A percentile compares a stretch with the other conserved stretches of the same genome.
Evolutionary conservation across 192 early-diverging fungal genomes (phyloP).

Genomic region (Chytriomyces hyalinus): DNA sequence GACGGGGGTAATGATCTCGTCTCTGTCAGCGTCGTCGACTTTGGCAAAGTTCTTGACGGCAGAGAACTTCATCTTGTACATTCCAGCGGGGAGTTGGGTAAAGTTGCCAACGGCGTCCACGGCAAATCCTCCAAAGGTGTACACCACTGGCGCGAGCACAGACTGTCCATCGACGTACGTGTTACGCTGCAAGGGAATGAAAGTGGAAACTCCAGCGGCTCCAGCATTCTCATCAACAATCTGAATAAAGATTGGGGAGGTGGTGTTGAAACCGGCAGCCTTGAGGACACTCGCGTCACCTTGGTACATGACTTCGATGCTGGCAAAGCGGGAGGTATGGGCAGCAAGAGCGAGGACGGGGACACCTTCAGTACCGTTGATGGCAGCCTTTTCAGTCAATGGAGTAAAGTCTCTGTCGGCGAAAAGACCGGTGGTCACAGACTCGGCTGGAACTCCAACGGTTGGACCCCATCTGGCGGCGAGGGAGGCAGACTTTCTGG

Average conservation of each 20-base stretch:
- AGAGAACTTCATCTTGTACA: slow-evolving; percentile 40
- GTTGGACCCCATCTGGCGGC: not conserved
- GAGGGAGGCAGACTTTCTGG: slow-evolving; percentile 16
- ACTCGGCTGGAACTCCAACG: not conserved
- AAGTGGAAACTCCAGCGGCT: not conserved
- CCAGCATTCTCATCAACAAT: not conserved
- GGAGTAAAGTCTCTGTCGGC: not conserved
- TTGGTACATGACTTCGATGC: not conserved
- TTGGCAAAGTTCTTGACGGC: slow-evolving; percentile 41
- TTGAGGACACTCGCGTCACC: not conserved
- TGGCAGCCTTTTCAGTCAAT: not conserved
- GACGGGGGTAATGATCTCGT: not conserved
- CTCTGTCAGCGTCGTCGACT: not conserved
- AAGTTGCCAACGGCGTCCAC: not conserved
- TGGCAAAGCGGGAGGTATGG: not conserved
- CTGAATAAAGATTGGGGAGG: not conserved
- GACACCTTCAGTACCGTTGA: slow-evolving; percentile 7
- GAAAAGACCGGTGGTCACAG: not conserved
- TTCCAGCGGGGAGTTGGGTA: slow-evolving; percentile 25
- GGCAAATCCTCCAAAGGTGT: slow-evolving; percentile 23
- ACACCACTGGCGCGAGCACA: not conserved
- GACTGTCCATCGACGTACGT: slow-evolving; percentile 11
- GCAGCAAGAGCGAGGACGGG: not conserved
- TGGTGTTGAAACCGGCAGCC: not conserved
- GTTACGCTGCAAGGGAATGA: slow-evolving; percentile 15